These are phyloP conservation scores for Acacia melanoxylon DNA, from an alignment of 306 rosid species.

Conservation along the genomic window DNA sequence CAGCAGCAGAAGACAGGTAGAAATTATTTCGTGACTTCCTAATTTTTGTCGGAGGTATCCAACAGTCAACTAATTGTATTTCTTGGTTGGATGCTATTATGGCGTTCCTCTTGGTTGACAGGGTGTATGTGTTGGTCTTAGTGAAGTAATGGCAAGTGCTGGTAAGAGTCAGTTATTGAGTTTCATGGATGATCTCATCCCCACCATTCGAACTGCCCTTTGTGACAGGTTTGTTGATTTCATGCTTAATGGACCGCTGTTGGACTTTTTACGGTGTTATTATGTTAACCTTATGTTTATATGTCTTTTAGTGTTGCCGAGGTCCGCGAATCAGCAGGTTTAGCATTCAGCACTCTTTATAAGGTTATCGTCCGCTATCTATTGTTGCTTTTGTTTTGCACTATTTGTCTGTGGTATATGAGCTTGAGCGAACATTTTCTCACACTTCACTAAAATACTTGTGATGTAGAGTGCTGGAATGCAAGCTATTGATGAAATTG, in stretches of 20 bases:
- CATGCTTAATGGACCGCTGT: constrained; percentile 9
- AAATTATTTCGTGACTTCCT: constrained; percentile 2
- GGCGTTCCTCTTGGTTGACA: constrained; percentile 31
- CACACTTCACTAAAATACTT: neutral
- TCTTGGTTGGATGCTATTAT: constrained; percentile 27
- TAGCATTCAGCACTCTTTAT: constrained; percentile 93
- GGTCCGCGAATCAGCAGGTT: constrained; percentile 95
- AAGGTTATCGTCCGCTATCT: constrained; percentile 52
- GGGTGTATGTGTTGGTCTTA: constrained; percentile 98
- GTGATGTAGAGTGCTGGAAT: constrained; percentile 85
- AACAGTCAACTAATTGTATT: neutral
- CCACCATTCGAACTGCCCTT: constrained; percentile 90
- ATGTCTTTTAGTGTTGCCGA: constrained; percentile 62
- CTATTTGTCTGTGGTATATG: neutral
- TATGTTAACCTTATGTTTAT: constrained; percentile 22
- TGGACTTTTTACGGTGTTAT: constrained; percentile 1
- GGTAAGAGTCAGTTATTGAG: constrained; percentile 88
- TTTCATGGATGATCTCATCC: constrained; percentile 95
- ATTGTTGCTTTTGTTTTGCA: constrained; percentile 8
- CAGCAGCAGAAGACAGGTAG: constrained; percentile 88
- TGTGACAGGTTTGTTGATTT: constrained; percentile 74
- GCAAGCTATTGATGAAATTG: constrained; percentile 98
- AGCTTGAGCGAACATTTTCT: neutral
- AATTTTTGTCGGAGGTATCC: neutral
- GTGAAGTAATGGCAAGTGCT: constrained; percentile 97